phyloP scores from a whole-genome alignment of 2,329 filamentous ascomycete species.

The Lasiodiplodia sp. region DNA sequence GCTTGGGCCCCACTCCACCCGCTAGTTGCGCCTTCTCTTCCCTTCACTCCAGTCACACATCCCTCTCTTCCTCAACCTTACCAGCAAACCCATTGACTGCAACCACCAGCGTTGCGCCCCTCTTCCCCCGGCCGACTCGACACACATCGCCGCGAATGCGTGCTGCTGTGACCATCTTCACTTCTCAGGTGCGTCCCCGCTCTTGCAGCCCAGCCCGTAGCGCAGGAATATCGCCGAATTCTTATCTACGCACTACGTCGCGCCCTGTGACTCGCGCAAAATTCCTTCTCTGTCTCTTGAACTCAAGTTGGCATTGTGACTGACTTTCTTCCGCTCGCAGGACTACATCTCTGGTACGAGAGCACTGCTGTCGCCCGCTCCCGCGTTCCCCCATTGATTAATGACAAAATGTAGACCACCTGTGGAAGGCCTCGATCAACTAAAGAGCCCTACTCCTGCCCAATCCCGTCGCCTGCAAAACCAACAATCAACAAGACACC shows the following conservation, averaged over 20 bases:
- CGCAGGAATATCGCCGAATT: slow-evolving; percentile 6
- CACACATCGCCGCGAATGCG: slow-evolving; percentile 46
- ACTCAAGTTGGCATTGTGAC: slow-evolving; percentile 35
- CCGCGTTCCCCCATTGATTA: slow-evolving; percentile 27
- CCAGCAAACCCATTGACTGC: slow-evolving; percentile 13
- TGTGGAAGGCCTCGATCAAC: slow-evolving; percentile 72
- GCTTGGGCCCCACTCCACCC: slow-evolving; percentile 13
- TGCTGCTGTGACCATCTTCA: slow-evolving; percentile 59
- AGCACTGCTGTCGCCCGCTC: slow-evolving; percentile 32
- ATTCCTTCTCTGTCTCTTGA: slow-evolving; percentile 14
- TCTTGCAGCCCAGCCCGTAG: slow-evolving; percentile 22
- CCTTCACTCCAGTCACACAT: slow-evolving; percentile 6
- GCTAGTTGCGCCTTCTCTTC: slow-evolving; percentile 2
- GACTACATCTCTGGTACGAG: slow-evolving; percentile 70
- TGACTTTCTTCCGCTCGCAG: slow-evolving; percentile 49
- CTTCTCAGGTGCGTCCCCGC: slow-evolving; percentile 58
- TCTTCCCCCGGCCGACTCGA: slow-evolving; percentile 8
- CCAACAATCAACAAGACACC: slow-evolving; percentile 36
- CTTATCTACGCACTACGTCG: slow-evolving; percentile 27
- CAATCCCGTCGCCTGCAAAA: slow-evolving; percentile 9
- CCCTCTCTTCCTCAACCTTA: not conserved
- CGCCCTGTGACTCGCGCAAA: slow-evolving; percentile 16
- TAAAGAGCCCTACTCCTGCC: slow-evolving; percentile 49
- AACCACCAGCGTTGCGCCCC: slow-evolving; percentile 22
- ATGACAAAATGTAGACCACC: slow-evolving; percentile 61